These are phyloP conservation scores for Crassisporium funariophilum DNA, from an alignment of 768 basidiomycete species.

Conservation along the genomic window DNA sequence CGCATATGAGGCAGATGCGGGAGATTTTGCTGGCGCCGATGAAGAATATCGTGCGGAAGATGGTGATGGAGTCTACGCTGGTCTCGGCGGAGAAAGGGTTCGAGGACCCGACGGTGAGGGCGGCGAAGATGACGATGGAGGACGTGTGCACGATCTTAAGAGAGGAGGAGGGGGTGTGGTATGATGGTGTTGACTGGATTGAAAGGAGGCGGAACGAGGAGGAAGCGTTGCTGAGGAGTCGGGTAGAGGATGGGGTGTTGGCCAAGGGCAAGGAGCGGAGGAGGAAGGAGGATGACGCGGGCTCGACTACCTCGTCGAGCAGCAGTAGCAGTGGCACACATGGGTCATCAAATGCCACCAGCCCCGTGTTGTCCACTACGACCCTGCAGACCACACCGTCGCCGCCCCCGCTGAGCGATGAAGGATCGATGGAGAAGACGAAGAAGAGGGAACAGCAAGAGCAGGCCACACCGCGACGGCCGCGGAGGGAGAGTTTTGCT, in stretches of 20 bases:
- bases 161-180: conserved; percentile 69
- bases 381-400: conserved; percentile 81
- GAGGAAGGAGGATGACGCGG: conserved; percentile 50
- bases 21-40: conserved; percentile 65
- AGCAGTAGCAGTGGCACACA: conserved; percentile 36
- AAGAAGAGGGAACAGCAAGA: conserved; percentile 33
- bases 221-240: conserved; percentile 27
- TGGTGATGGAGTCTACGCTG: conserved; percentile 63
- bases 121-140: conserved; percentile 57
- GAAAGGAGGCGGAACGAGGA: conserved; percentile 47
- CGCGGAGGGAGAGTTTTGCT: background rate
- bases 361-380: conserved; percentile 72
- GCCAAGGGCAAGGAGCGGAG: conserved; percentile 19
- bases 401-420: conserved; percentile 53
- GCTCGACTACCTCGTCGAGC: conserved; percentile 40
- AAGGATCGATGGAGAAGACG: conserved; percentile 34
- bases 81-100: conserved; percentile 29
- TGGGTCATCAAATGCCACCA: conserved; percentile 56
- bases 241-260: conserved; percentile 9
- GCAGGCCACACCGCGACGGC: conserved; percentile 2
- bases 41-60: conserved; percentile 65
- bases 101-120: conserved; percentile 59
- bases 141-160: conserved; percentile 61
- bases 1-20: conserved; percentile 60
- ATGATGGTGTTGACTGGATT: conserved; percentile 72